Evolutionary conservation across 768 basidiomycete species (phyloP).

Genomic region (Suillus bovinus): DNA sequence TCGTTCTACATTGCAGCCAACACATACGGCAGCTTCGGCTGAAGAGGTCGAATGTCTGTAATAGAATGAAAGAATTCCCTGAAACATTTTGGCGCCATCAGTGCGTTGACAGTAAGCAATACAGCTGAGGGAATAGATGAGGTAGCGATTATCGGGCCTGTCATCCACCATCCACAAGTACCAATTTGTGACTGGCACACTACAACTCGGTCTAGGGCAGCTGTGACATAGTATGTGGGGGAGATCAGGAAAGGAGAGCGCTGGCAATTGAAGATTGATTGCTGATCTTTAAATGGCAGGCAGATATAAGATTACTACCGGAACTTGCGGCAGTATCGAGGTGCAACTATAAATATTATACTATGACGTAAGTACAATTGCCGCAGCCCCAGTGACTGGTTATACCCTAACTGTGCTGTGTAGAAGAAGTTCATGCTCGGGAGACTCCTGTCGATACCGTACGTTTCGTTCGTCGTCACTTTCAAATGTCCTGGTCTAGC

Average conservation of each 20-base stretch:
- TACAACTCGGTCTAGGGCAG: not conserved
- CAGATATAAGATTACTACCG: no score
- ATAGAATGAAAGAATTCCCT: not conserved
- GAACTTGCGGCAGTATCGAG: no score
- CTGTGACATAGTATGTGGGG: not conserved
- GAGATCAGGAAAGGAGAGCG: not conserved
- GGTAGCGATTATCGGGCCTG: not conserved
- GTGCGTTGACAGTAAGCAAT: not conserved
- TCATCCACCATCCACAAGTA: not conserved
- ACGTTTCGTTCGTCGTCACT: no score
- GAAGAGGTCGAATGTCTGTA: not conserved
- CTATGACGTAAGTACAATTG: no score
- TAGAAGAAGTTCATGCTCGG: no score
- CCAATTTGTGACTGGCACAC: not conserved
- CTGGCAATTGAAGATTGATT: no score
- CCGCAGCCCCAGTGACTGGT: no score
- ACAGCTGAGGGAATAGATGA: not conserved
- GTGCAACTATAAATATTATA: no score
- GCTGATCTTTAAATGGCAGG: no score
- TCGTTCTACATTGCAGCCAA: not conserved
- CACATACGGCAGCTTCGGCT: not conserved
- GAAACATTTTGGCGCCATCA: not conserved
- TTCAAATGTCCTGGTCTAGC: no score
- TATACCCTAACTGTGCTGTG: no score
- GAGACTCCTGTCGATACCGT: no score